phyloP scores from a whole-genome alignment of 768 basidiomycete genomes.

The Russula foetens region DNA sequence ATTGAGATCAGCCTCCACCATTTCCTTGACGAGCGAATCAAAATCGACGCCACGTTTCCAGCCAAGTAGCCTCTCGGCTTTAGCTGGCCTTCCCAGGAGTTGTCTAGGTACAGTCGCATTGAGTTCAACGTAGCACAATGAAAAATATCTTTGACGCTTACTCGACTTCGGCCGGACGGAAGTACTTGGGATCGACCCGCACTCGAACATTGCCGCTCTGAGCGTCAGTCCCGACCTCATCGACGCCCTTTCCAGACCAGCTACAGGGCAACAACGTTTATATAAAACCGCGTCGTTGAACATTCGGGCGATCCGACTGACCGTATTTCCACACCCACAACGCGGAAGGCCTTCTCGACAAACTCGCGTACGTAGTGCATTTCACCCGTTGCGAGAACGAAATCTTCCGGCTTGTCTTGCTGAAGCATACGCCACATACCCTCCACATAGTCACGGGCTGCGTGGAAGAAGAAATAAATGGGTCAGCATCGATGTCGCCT shows the following conservation, averaged over 20 bases:
- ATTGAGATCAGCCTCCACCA: constrained; percentile 79
- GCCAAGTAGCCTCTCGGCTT: constrained; percentile 81
- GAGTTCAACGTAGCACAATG: background rate
- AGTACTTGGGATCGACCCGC: constrained; percentile 81
- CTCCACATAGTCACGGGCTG: constrained; percentile 87
- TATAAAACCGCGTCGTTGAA: background rate
- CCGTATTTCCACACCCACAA: constrained; percentile 60
- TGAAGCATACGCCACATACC: constrained; percentile 99
- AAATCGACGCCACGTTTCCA: constrained; percentile 89
- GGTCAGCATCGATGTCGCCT: background rate
- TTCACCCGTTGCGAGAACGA: constrained; percentile 93
- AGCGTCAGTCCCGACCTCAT: constrained; percentile 69
- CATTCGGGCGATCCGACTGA: constrained; percentile 27
- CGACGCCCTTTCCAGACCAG: constrained; percentile 70
- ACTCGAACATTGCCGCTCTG: constrained; percentile 68
- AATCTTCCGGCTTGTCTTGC: constrained; percentile 76
- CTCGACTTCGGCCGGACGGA: constrained; percentile 96
- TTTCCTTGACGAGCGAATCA: constrained; percentile 79
- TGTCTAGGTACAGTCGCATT: constrained; percentile 38
- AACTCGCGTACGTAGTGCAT: constrained; percentile 93
- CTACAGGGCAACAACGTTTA: constrained; percentile 29
- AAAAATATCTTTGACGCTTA: constrained; percentile 35
- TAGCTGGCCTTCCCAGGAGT: constrained; percentile 79
- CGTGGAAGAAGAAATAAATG: background rate
- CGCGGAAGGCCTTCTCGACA: constrained; percentile 77